Evolutionary conservation across 768 basidiomycete species (phyloP), one percentile per base, ranked within the genome.

Genomic region (Tulasnella sp.): DNA sequence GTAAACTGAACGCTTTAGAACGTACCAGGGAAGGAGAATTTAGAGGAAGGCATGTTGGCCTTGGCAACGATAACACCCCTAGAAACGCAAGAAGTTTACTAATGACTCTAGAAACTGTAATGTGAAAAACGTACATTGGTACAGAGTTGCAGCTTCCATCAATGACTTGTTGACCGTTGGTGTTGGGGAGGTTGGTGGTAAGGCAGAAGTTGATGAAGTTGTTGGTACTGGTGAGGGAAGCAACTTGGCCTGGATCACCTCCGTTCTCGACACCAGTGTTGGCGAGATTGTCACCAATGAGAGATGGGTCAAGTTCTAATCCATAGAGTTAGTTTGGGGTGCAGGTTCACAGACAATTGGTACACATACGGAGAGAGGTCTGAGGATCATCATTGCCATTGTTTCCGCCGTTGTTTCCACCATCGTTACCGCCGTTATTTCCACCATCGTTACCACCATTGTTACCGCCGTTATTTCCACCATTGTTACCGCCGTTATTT

Each of bases 121-220:
- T n/a, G n/a, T n/a, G n/a, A n/a, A n/a, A n/a, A n/a, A n/a, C n/a
- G n/a, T n/a, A n/a, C 63, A 78, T 77, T 5, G 74, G 72, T 5
- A 72, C 70, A 20, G 74, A 71, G 63, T 80, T 81, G 64, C 78
- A 74, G 40, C 76, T 78, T 29, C 73, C 75, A 29, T 66, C 66
- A n/a, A 62, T 59, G 56, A 74, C 67, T 58, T 72, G 76, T 54
- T 69, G 62, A 28, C 76, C 78, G 61, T 78, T 74, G 37, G 77
- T 78, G 59, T 78, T 65, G 12, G 72, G 72, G 39, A 70, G 62
- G 47, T 71, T 64, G 42, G 64, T 63, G 9, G 67, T 70, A 27
- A 68, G 58, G 59, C 75, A 78, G 60, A 70, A 72, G 66, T 76
- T 74, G 66, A 75, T 73, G 59, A 76, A 81, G 69, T 80, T 80